Percentiles rank a stretch among this genome's conserved stretches.
phyloP scores from a whole-genome alignment of 192 early-diverging fungal genomes.

The Gigaspora rosea region DNA sequence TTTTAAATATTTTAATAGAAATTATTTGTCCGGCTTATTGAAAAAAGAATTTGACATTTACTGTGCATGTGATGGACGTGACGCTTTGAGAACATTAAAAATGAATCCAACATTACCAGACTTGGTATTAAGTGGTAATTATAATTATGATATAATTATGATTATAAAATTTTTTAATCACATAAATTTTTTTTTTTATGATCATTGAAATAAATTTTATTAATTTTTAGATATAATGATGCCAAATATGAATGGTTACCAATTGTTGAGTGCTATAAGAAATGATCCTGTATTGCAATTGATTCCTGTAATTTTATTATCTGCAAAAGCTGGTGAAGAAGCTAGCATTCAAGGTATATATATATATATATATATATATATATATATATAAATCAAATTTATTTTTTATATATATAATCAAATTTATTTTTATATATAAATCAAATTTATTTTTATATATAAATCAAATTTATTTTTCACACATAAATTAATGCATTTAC shows the following conservation, averaged over 20 bases:
- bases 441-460: no score
- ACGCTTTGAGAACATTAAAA: slow-evolving; percentile 36
- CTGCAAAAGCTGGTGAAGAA: slow-evolving; percentile 56
- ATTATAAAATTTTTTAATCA: not conserved
- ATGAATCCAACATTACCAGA: slow-evolving; percentile 10
- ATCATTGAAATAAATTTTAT: not conserved
- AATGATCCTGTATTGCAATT: slow-evolving; percentile 37
- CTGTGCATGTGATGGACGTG: slow-evolving; percentile 42
- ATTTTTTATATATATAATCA: no score
- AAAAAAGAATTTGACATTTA: slow-evolving; percentile 40
- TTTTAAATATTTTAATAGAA: not conserved
- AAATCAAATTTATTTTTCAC: no score
- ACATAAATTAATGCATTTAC: not conserved
- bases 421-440: no score
- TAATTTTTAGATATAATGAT: slow-evolving; percentile 52
- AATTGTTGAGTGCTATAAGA: slow-evolving; percentile 48
- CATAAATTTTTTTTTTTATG: not conserved
- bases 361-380: not conserved
- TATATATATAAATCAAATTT: no score
- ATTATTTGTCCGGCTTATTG: slow-evolving; percentile 37
- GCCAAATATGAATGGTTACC: slow-evolving; percentile 63
- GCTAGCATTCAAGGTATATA: slow-evolving; percentile 51
- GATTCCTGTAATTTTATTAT: slow-evolving; percentile 60
- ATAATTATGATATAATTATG: no score
- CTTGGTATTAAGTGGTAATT: slow-evolving; percentile 44